Conservation (phyloP, 2,329 filamentous ascomycete species). For the Aspergillus cejpii region DNA sequence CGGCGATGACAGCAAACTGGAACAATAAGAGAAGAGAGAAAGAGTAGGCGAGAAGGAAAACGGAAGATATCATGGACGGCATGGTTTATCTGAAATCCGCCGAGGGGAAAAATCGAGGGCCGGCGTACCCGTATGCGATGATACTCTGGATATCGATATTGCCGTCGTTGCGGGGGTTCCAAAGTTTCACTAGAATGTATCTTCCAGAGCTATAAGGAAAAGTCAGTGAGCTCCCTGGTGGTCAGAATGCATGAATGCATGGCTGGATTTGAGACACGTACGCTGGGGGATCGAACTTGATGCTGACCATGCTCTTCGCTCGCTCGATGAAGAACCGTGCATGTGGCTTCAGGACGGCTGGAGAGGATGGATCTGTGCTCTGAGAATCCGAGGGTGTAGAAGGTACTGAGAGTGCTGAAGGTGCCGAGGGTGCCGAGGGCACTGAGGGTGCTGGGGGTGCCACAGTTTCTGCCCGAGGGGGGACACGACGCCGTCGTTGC, state of each 20-base stretch:
- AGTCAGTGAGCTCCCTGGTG: slow-evolving; percentile 5
- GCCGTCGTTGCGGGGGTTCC: slow-evolving; percentile 65
- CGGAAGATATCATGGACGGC: too few relatives aligned
- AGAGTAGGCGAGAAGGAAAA: too few relatives aligned
- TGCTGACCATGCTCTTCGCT: slow-evolving; percentile 75
- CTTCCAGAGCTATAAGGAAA: slow-evolving; percentile 56
- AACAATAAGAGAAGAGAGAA: too few relatives aligned
- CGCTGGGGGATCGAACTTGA: slow-evolving; percentile 58
- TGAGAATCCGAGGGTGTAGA: slow-evolving; percentile 7
- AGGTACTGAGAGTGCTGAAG: too few relatives aligned
- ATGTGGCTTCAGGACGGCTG: slow-evolving; percentile 57
- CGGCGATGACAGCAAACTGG: too few relatives aligned
- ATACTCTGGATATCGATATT: slow-evolving; percentile 91
- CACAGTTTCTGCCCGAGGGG: slow-evolving; percentile 27
- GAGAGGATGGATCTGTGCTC: slow-evolving; percentile 5
- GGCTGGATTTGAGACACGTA: slow-evolving; percentile 20
- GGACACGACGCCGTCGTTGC: slow-evolving; percentile 20
- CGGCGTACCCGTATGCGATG: slow-evolving; percentile 74
- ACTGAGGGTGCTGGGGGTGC: slow-evolving; percentile 10
- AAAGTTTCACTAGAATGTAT: slow-evolving; percentile 84
- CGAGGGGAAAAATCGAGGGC: slow-evolving; percentile 74
- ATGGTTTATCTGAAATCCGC: slow-evolving; percentile 51
- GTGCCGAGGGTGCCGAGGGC: slow-evolving; percentile 9
- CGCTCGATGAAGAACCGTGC: slow-evolving; percentile 78
- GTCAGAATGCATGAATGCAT: neutral